Conservation (phyloP, 1,284 basidiomycete species). For the Bjerkandera adusta region DNA sequence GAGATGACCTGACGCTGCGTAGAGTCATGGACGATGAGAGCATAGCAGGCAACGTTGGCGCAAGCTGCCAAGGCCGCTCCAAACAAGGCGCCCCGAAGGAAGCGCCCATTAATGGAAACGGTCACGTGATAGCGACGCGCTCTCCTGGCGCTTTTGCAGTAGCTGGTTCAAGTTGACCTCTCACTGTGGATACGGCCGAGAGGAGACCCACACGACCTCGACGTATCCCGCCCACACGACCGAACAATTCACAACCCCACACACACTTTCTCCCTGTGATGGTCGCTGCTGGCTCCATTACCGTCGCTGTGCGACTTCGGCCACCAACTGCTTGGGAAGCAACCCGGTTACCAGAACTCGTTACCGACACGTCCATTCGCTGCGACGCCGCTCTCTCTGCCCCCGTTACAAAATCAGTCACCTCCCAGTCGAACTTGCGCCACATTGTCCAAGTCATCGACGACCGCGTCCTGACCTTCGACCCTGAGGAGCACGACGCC, state of each 20-base stretch:
- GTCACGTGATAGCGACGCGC: conserved; percentile 9
- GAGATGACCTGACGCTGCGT: no score
- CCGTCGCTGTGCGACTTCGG: conserved; percentile 88
- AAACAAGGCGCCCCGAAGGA: background rate
- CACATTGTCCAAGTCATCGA: conserved; percentile 80
- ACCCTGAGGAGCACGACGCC: conserved; percentile 85
- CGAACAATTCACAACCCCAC: conserved; percentile 1
- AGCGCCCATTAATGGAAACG: conserved; percentile 3
- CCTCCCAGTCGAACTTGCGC: conserved; percentile 56
- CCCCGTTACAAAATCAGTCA: conserved; percentile 46
- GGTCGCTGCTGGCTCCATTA: conserved; percentile 84
- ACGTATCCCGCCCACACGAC: background rate
- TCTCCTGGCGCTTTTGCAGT: conserved; percentile 8
- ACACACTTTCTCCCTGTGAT: conserved; percentile 36
- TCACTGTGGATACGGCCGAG: background rate
- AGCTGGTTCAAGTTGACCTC: conserved; percentile 9
- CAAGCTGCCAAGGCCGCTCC: background rate
- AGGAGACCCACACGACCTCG: background rate
- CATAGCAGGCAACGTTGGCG: no score
- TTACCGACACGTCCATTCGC: conserved; percentile 67
- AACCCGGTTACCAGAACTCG: conserved; percentile 72
- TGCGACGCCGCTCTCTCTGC: conserved; percentile 82
- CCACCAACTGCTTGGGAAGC: conserved; percentile 86
- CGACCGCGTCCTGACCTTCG: conserved; percentile 91
- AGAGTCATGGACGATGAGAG: background rate